Evolutionary conservation across 2,329 filamentous ascomycete species (phyloP).

Genomic region (Botrytis hyacinthi): DNA sequence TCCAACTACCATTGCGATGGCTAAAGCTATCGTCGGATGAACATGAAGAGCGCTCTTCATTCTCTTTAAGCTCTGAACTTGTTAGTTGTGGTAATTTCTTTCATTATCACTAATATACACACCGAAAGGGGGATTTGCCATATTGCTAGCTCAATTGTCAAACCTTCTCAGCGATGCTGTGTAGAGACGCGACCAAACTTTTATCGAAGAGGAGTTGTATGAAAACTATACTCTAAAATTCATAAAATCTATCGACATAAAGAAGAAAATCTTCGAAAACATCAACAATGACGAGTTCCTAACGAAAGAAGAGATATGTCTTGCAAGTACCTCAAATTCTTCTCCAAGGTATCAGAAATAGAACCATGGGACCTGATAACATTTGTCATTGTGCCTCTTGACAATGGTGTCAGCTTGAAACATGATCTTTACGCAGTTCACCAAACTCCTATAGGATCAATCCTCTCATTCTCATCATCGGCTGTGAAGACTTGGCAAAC

Average conservation of each 20-base stretch:
- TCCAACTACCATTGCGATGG: not conserved
- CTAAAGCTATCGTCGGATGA: not conserved
- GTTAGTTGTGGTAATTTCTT: not conserved
- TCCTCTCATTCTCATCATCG: not conserved
- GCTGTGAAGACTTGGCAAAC: not conserved
- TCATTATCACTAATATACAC: not conserved
- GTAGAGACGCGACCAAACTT: not conserved
- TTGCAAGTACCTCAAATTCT: not conserved
- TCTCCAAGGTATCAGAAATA: not conserved
- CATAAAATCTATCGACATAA: not conserved
- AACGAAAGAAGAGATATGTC: not conserved
- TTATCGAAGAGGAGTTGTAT: not conserved
- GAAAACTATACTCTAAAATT: accelerated
- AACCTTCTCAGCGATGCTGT: not conserved
- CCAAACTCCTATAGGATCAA: not conserved
- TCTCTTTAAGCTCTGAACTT: not conserved
- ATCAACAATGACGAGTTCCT: not conserved
- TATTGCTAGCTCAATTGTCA: not conserved
- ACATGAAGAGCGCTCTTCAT: not conserved
- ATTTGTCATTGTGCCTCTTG: not conserved
- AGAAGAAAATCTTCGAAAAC: not conserved
- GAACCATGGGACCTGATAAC: not conserved
- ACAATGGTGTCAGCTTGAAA: too few species aligned
- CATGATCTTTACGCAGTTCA: not conserved
- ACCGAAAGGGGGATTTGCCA: not conserved